Evolutionary conservation across 768 basidiomycete species (phyloP).

Genomic region (Tremella yokohamensis): DNA sequence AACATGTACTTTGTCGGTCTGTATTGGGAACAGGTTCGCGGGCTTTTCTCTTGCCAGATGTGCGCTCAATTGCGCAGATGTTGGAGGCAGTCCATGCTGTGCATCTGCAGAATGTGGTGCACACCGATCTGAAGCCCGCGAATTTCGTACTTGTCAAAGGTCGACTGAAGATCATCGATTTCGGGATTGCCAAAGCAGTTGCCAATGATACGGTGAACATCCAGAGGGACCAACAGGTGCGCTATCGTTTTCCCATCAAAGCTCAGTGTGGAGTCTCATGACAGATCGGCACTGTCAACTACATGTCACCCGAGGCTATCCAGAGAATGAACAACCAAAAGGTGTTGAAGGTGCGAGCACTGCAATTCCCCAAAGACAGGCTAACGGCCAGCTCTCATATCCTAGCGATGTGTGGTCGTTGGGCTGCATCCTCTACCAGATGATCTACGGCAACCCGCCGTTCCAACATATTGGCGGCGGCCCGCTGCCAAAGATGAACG

Average conservation of each 20-base stretch:
- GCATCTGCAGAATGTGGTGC: conserved; percentile 97
- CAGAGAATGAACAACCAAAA: conserved; percentile 65
- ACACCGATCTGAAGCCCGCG: conserved; percentile 96
- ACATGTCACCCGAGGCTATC: conserved; percentile 98
- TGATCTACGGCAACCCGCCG: conserved; percentile 91
- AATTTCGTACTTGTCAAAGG: conserved; percentile 97
- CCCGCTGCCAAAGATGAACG: conserved; percentile 77
- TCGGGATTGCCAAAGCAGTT: conserved; percentile 98
- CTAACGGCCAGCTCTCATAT: conserved; percentile 62
- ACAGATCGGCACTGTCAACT: conserved; percentile 94
- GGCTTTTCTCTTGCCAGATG: background rate
- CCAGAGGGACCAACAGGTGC: conserved; percentile 87
- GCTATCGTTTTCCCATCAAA: conserved; percentile 10
- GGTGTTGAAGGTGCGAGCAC: conserved; percentile 68
- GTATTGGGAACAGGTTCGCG: conserved; percentile 89
- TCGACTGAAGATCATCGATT: conserved; percentile 94
- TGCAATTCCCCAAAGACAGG: background rate
- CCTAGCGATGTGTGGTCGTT: conserved; percentile 97
- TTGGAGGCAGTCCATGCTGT: conserved; percentile 96
- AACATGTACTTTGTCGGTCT: conserved; percentile 93
- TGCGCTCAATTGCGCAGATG: conserved; percentile 63
- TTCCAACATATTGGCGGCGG: conserved; percentile 74
- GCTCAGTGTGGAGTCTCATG: background rate
- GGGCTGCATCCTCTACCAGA: conserved; percentile 96
- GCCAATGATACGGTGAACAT: conserved; percentile 99